Evolutionary conservation across 1,284 basidiomycete genomes (phyloP), one percentile per base, ranked within the genome.

Genomic region (Anthracocystis setariae): DNA sequence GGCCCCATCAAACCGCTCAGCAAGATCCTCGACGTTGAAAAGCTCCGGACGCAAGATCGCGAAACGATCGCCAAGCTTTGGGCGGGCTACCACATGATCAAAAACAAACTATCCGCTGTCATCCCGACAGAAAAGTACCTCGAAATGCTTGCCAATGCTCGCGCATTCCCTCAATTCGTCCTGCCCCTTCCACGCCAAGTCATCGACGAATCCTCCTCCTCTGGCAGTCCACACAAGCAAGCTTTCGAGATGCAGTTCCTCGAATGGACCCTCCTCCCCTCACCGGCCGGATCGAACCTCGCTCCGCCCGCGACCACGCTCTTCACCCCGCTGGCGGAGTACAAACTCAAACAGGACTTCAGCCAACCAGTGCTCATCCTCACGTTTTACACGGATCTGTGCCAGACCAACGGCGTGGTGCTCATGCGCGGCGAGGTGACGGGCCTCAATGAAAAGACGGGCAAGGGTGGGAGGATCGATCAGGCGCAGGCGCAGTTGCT

Each of bases 281-380:
- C 56, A 48, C 15, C 60, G 8, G 39, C 57, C 29, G 43, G 33
- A 9, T 33, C 43, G 18, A 48, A 48, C 13, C 46, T 54, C 20
- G 64, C 60, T n/a, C 68, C 70, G 8, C 45, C 65, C 2, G 70
- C 73, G 1, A 65, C 69, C 10, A 80, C 93, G 0, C 87, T 98
- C 50, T 96, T 96, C 85, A 95, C 95, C 0, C 92, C 95, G 4
- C 86, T 98, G 48, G 91, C 92, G 74, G 95, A 98, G 85, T 98
- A 93, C 88, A 96, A 98, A 84, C 85, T 89, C 58, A 89, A 91
- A 29, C 88, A 88, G 66, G 88, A 91, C 44, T 98, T 91, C 84
- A 92, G 95, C 3, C 94, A 93, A 35, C 94, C 95, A 0, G 91
- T 92, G 78, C 87, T 99, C 24, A 91, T 92, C 33, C 82, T 98